Evolutionary conservation across 805 yeast species (phyloP).

Genomic region (Cyberlindnera xishuangbannaensis): DNA sequence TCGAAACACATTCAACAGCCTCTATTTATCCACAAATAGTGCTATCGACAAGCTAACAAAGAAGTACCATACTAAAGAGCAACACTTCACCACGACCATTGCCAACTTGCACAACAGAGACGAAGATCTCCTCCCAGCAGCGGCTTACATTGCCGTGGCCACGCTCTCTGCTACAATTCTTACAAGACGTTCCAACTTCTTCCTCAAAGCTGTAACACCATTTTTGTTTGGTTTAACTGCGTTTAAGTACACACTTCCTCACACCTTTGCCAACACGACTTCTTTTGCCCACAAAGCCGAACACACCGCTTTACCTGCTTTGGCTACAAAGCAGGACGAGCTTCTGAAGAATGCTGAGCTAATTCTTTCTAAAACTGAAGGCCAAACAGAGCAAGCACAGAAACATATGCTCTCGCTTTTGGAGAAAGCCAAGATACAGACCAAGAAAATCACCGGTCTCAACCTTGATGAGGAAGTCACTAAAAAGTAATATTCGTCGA

Average conservation of each 20-base stretch:
- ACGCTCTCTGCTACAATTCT: slow-evolving; percentile 66
- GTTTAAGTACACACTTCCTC: slow-evolving; percentile 66
- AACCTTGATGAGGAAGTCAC: slow-evolving; percentile 59
- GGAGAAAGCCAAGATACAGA: slow-evolving; percentile 26
- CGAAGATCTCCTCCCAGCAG: slow-evolving; percentile 70
- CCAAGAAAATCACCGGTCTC: slow-evolving; percentile 53
- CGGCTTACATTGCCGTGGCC: slow-evolving; percentile 63
- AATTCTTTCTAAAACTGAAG: slow-evolving; percentile 38
- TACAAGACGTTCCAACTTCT: slow-evolving; percentile 59
- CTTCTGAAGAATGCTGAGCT: slow-evolving; percentile 41
- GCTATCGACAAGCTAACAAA: slow-evolving; percentile 43
- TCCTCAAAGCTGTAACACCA: slow-evolving; percentile 54
- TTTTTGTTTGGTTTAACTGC: slow-evolving; percentile 54
- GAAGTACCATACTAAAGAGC: slow-evolving; percentile 53
- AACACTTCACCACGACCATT: slow-evolving; percentile 55
- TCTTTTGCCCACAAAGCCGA: slow-evolving; percentile 57
- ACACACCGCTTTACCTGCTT: slow-evolving; percentile 49
- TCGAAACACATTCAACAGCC: slow-evolving; percentile 34
- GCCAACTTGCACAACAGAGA: slow-evolving; percentile 55
- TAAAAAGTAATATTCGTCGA: slow-evolving; percentile 37
- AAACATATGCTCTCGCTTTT: slow-evolving; percentile 28
- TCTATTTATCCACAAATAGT: slow-evolving; percentile 25
- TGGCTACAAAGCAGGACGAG: slow-evolving; percentile 56
- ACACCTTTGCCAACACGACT: slow-evolving; percentile 59
- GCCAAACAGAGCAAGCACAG: slow-evolving; percentile 16